Base-by-base conservation (phyloP, 202 grass and related monocot species). In the Setaria viridis region DNA sequence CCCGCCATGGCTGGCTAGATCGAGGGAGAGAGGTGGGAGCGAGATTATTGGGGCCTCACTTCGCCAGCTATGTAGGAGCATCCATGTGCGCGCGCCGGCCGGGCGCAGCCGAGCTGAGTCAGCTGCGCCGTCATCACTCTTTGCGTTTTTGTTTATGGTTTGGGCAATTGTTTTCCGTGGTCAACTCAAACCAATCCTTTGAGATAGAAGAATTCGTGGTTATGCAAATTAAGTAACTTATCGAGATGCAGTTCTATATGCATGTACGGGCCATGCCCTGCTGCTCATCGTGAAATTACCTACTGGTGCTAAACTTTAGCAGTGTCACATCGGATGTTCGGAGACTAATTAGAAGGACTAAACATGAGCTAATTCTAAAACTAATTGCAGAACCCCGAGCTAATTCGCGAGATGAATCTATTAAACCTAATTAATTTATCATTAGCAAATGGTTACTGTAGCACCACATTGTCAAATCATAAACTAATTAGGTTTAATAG, bases 1-100 rank as follows among this genome's bases (percentile, higher is more conserved):
- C 62, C 33, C 0, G 75, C 68, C 77, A 85, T 85, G 11, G n/a
- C 67, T 1, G 60, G 11, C 60, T 29, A 33, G 60, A 63, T 32
- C 25, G 43, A 47, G 46, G 17, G 15, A 58, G 68, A 73, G 59
- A 62, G 17, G 17, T 17, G 12, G 6, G 56, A 2, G 55, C 3
- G 39, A 41, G 39, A 41, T 5, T 41, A 59, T 57, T n/a, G 54
- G 7, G 19, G 20, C 66, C 39, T 37, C 47, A 13, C 70, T 34
- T 48, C 39, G 25, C 83, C 75, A 71, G 32, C 43, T 79, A 72
- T 51, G 75, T 70, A 79, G 84, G 65, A 57, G 35, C 45, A 14
- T 55, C 82, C 72, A 84, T 84, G 72, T 21, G 49, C 49, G 6
- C 30, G 32, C 70, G 81, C 70, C 25, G 25, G 29, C 71, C 54